Percentiles rank a stretch among this genome's conserved stretches.
Evolutionary conservation across 805 yeast genomes (phyloP).

Genomic region (Teunomyces kruisii): DNA sequence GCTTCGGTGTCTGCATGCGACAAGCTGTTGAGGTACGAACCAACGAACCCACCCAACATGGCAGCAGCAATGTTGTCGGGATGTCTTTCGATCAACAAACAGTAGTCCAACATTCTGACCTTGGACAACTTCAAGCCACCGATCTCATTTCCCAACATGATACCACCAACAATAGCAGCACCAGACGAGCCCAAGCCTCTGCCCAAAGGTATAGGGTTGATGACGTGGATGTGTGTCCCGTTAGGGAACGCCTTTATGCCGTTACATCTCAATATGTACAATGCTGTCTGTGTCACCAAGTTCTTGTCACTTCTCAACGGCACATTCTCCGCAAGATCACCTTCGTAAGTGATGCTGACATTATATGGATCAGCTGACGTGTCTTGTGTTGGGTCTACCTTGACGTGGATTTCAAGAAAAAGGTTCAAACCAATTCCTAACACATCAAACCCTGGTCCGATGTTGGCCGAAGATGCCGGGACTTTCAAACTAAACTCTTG

Average conservation of each 20-base stretch:
- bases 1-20: conserved; percentile 67
- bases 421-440: conserved; percentile 86
- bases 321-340: conserved; percentile 79
- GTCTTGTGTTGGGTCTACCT: conserved; percentile 51
- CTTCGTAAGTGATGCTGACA: conserved; percentile 68
- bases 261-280: conserved; percentile 86
- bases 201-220: conserved; percentile 93
- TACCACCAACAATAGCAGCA: conserved; percentile 98
- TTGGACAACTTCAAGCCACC: conserved; percentile 73
- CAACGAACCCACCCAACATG: conserved; percentile 98
- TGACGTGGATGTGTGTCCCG: conserved; percentile 78
- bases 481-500: conserved; percentile 58
- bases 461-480: conserved; percentile 97
- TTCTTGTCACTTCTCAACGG: conserved; percentile 78
- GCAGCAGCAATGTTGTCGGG: conserved; percentile 99
- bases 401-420: conserved; percentile 68
- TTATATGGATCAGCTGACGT: conserved; percentile 63
- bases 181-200: conserved; percentile 97
- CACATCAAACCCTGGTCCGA: conserved; percentile 98
- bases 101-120: conserved; percentile 86
- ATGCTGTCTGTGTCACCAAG: conserved; percentile 88
- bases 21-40: conserved; percentile 85
- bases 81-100: conserved; percentile 96
- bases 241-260: conserved; percentile 72
- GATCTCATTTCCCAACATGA: conserved; percentile 80